Base-by-base conservation (phyloP, 495 filamentous ascomycete genomes). In the Podospora sp. region DNA sequence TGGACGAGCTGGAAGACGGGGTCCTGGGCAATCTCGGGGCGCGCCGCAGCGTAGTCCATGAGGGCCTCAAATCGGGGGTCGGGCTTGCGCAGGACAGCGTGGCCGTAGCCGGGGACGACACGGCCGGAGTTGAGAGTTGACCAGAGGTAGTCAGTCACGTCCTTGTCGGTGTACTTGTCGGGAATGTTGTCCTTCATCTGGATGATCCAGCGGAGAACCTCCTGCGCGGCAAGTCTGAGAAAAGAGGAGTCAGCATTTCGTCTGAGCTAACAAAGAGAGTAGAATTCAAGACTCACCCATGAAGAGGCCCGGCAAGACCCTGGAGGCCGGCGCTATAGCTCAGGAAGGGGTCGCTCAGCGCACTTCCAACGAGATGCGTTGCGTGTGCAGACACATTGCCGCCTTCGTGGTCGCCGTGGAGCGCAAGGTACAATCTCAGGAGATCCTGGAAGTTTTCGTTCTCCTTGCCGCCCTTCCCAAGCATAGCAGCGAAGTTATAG, bases 371-470 rank as follows among this genome's bases (percentile, higher is more conserved):
- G 9, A 99, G 85, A 79, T 99, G 95, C 24, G 95, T 99, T n/a
- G 95, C 83, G 77, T 99, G 95, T 4, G 95, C 95, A 0, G 93
- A 97, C 63, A 98, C 95, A 75, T 99, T 99, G 62, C 95, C 95
- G 65, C 95, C 95, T 78, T 99, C 95, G 82, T 99, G 95, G 80
- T 99, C 95, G 55, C 94, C 94, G 82, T 99, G 95, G 12, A 99
- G 88, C 26, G 95, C 94, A 21, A 99, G 88, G 81, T 99, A 99
- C 21, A 99, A 79, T 66, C 95, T 85, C 26, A 99, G 85, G 21
- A 98, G 84, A 72, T 99, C 95, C 75, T 98, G 94, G 86, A 99
- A 99, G 78, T 92, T 91, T 77, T 92, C 87, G 75, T 97, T 89
- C 75, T 94, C 82, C 71, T 87, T 84, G 66, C 93, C 93, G 51